Conservation (phyloP, 805 yeast genomes). For the Candida namnaoensis region DNA sequence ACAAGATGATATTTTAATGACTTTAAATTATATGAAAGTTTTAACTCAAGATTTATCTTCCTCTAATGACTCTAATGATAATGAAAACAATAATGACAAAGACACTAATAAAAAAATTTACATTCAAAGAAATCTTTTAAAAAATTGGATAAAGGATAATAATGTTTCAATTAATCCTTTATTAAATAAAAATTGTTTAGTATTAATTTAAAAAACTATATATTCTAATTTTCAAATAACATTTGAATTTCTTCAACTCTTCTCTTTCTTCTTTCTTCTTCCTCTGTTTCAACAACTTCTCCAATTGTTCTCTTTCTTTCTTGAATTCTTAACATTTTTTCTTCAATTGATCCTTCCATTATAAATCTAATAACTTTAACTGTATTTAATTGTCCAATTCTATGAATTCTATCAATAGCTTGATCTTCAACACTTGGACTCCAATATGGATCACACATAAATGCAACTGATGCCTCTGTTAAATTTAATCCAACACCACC, state of each 20-base stretch:
- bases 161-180: conserved; percentile 9
- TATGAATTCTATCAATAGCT: conserved; percentile 84
- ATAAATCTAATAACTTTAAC: conserved; percentile 78
- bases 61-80: too few relatives aligned
- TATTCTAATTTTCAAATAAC: conserved; percentile 36
- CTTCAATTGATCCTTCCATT: conserved; percentile 77
- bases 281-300: conserved; percentile 70
- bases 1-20: conserved; percentile 47
- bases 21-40: conserved; percentile 49
- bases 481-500: conserved; percentile 92
- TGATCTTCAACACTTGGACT: conserved; percentile 86
- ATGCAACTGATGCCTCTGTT: conserved; percentile 78
- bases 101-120: conserved; percentile 1
- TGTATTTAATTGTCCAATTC: conserved; percentile 73
- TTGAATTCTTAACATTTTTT: conserved; percentile 80
- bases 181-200: conserved; percentile 1
- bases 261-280: conserved; percentile 62
- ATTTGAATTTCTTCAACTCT: conserved; percentile 67
- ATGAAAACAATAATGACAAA: too few relatives aligned
- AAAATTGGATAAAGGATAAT: conserved; percentile 9
- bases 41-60: conserved; percentile 13
- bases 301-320: conserved; percentile 75
- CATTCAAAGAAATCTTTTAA: conserved; percentile 6
- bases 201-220: neutral
- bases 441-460: conserved; percentile 98